Conservation (phyloP, 352 stramenopile species). For the Pythium dissimile region DNA sequence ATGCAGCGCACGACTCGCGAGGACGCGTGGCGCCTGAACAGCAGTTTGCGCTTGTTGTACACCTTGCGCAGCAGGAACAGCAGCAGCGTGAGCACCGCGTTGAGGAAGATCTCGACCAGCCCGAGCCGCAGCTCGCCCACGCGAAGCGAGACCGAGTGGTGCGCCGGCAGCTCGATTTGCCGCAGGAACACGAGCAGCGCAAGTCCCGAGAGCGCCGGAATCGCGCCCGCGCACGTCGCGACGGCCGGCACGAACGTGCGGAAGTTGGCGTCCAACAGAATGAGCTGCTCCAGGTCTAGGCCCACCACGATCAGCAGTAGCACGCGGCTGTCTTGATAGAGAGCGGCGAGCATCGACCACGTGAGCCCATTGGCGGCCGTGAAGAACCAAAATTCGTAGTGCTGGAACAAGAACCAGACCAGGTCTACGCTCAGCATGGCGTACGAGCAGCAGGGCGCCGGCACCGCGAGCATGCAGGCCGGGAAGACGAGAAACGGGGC, state of each 20-base stretch:
- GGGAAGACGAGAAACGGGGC: constrained; percentile 1
- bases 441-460: constrained; percentile 17
- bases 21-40: constrained; percentile 1
- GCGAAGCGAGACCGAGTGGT: not conserved
- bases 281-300: constrained; percentile 1
- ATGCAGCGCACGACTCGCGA: constrained; percentile 15
- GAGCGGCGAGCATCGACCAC: constrained; percentile 21
- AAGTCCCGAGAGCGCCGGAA: constrained; percentile 6
- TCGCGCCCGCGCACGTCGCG: constrained; percentile 1
- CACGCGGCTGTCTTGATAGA: constrained; percentile 26
- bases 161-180: not conserved
- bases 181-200: not conserved
- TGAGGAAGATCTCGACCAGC: constrained; percentile 15
- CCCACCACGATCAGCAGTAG: constrained; percentile 5
- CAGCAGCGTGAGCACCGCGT: constrained; percentile 12
- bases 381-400: constrained; percentile 51
- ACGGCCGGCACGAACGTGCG: constrained; percentile 15
- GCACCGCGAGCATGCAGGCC: constrained; percentile 2
- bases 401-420: constrained; percentile 16
- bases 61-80: constrained; percentile 14
- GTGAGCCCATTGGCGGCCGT: constrained; percentile 26
- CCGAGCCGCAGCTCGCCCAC: not conserved
- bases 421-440: constrained; percentile 31
- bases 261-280: constrained; percentile 23
- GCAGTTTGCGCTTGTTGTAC: constrained; percentile 20